Base-by-base conservation (phyloP, 805 yeast species). In the Saturnispora sanitii region DNA sequence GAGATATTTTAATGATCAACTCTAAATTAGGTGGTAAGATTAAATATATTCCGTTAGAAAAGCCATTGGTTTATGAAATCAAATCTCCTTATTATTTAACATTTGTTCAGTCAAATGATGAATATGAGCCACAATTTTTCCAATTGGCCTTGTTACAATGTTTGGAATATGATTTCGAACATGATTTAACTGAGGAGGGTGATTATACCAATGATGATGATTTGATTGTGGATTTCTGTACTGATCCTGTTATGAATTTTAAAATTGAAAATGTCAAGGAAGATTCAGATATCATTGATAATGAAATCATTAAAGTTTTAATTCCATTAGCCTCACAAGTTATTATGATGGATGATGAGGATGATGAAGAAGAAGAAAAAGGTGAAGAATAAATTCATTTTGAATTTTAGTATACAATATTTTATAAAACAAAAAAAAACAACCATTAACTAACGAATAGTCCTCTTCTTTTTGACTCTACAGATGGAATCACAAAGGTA, bases 251-350 rank as follows among this genome's bases (percentile, higher is more conserved):
- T 3, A 26, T 57, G 39, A 38, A 49, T 7, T 60, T 57, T 33
- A 31, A 41, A 9, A 44, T 54, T 15, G 23, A 35, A 17, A 33
- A 43, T 21, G 45, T 36, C 8, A 37, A 45, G 19, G 32, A 43
- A 11, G 48, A 44, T 13, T 43, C 41, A 7, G 48, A 44, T 12
- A 42, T 54, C 20, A 42, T 57, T 26, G 47, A 58, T 26, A 48
- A 54, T 20, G 50, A 50, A 35, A 46, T 61, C 13, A 58, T 54
- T 11, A 53, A 56, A 42, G 51, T 62, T 18, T 31, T 61, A 33
- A 48, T 62, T 20, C 66, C 67, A 1, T 41, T 60, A 29, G 67
- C 66, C n/a, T 56, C 66, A 1, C 58, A 54, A 34, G 57, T 56
- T 2, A 49, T 61, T 13, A 27, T 60, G 25, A 33, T 51, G 46